These are phyloP conservation scores for Penicillium psychrosexuale DNA, from an alignment of 2,329 filamentous ascomycete species.

Conservation along the genomic window DNA sequence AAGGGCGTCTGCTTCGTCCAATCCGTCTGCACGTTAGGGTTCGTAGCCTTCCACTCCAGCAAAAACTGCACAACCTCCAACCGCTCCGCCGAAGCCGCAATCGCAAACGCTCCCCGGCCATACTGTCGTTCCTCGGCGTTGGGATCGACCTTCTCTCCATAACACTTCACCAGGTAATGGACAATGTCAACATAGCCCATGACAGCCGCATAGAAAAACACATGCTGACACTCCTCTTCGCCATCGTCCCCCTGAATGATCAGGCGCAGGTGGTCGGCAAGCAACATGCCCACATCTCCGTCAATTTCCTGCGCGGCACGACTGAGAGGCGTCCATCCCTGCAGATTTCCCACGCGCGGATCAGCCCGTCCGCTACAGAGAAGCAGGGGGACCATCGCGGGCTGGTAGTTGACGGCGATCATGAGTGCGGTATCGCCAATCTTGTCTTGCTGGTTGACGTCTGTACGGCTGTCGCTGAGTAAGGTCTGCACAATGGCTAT, in stretches of 20 bases:
- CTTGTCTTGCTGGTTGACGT: conserved; percentile 22
- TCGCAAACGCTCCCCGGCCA: conserved; percentile 19
- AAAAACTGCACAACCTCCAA: conserved; percentile 15
- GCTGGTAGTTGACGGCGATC: conserved; percentile 10
- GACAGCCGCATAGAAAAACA: conserved; percentile 23
- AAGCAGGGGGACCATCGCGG: conserved; percentile 10
- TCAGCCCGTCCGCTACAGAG: conserved; percentile 12
- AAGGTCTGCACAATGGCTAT: conserved; percentile 12
- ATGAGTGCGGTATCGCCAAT: conserved; percentile 19
- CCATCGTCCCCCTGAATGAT: conserved; percentile 17
- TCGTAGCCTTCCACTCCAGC: conserved; percentile 16
- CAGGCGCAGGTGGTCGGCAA: conserved; percentile 17
- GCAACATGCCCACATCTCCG: conserved; percentile 11
- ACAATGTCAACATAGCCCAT: conserved; percentile 19
- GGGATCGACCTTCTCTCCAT: conserved; percentile 18
- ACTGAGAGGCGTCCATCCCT: conserved; percentile 18
- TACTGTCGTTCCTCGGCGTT: conserved; percentile 15
- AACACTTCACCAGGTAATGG: conserved; percentile 17
- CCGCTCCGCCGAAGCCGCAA: conserved; percentile 16
- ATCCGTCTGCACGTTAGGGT: conserved; percentile 20
- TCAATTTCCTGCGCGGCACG: conserved; percentile 7
- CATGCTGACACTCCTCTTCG: conserved; percentile 18
- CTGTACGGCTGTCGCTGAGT: conserved; percentile 14
- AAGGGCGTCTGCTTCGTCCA: conserved; percentile 21
- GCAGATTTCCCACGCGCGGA: conserved; percentile 16